Evolutionary conservation across 2,329 filamentous ascomycete species (phyloP).

Genomic region (Penicillium sp.): DNA sequence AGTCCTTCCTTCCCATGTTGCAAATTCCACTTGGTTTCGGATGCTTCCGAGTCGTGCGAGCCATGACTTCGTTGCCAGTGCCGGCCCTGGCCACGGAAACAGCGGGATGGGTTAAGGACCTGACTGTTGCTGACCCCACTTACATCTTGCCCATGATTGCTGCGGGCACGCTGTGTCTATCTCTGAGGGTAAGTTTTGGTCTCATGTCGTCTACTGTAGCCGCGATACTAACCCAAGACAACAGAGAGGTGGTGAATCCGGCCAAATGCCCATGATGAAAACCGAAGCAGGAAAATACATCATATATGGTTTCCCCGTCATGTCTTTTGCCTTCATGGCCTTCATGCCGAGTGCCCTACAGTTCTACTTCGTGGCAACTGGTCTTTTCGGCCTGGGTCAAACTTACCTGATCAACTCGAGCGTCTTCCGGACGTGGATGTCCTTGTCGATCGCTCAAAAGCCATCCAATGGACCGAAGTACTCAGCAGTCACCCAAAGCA

Average conservation of each 20-base stretch:
- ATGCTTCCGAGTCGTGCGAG: conserved; percentile 72
- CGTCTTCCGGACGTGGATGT: conserved; percentile 31
- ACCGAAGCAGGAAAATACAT: conserved; percentile 36
- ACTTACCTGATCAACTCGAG: conserved; percentile 44
- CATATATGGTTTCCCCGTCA: conserved; percentile 50
- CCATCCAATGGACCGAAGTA: neutral
- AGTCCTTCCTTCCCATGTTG: conserved; percentile 57
- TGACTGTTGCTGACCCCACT: conserved; percentile 74
- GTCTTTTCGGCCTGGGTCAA: conserved; percentile 45
- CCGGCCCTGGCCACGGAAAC: conserved; percentile 72
- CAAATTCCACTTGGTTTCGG: conserved; percentile 75
- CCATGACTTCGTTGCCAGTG: conserved; percentile 75
- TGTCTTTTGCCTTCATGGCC: conserved; percentile 56
- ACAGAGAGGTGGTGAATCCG: conserved; percentile 42
- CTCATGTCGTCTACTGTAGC: neutral
- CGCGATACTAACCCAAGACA: neutral
- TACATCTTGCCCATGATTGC: conserved; percentile 69
- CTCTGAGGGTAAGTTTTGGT: conserved; percentile 56
- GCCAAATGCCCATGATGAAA: conserved; percentile 33
- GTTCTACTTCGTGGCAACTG: conserved; percentile 59
- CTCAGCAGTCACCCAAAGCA: conserved; percentile 1
- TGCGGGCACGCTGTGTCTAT: conserved; percentile 56
- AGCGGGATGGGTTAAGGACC: conserved; percentile 73
- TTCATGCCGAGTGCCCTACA: conserved; percentile 60
- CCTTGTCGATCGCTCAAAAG: conserved; percentile 26